Evolutionary conservation across 352 stramenopile genomes (phyloP).

Genomic region (Phytophthora constricta): DNA sequence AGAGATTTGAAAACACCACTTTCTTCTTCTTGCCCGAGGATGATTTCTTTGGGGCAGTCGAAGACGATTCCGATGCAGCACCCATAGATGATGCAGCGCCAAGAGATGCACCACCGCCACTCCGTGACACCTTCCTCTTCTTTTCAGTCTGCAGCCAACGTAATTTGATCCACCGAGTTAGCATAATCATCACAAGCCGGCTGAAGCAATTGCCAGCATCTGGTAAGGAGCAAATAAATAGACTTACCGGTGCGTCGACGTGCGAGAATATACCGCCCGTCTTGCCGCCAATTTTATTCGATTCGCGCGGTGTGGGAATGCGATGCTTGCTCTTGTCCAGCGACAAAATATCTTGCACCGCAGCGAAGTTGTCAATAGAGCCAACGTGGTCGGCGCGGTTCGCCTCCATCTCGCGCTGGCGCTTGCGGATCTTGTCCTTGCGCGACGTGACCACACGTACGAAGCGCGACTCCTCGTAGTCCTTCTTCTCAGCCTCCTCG

Average conservation of each 20-base stretch:
- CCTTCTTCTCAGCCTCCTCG: constrained; percentile 84
- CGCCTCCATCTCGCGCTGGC: constrained; percentile 81
- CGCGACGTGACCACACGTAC: constrained; percentile 86
- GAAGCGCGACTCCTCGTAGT: constrained; percentile 88
- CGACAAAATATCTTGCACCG: constrained; percentile 78
- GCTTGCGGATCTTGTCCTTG: constrained; percentile 91
- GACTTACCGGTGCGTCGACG: constrained; percentile 62
- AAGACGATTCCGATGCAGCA: background rate
- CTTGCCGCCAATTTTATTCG: constrained; percentile 72
- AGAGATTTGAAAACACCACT: constrained; percentile 82
- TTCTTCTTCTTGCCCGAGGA: constrained; percentile 73
- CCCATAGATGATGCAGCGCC: background rate
- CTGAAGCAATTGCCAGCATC: background rate
- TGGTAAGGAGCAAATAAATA: background rate
- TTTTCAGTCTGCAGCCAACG: constrained; percentile 54
- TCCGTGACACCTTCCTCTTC: constrained; percentile 55
- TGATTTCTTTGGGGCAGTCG: constrained; percentile 24
- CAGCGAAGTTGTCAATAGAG: constrained; percentile 89
- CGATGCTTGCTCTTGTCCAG: constrained; percentile 79
- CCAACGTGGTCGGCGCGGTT: constrained; percentile 76
- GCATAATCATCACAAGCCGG: background rate
- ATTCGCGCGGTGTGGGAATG: constrained; percentile 52
- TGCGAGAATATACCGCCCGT: constrained; percentile 87
- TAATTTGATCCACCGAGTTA: constrained; percentile 5
- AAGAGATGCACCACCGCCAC: constrained; percentile 12